Base-by-base conservation (phyloP, 108 stramenopile genomes). In the Mediolabrus comicus region DNA sequence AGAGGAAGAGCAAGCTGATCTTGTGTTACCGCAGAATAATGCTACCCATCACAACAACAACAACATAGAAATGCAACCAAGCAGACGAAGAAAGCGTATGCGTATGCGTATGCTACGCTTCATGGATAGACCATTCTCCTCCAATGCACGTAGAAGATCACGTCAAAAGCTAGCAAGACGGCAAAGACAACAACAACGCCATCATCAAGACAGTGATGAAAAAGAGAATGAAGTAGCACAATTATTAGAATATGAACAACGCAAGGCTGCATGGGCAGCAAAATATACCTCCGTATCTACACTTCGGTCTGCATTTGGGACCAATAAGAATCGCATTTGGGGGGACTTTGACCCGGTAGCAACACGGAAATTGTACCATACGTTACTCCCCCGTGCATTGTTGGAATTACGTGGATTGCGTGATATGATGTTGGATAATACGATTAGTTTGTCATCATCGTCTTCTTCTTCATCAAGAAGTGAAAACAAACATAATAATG, bases 261-360 rank as follows among this genome's bases (percentile, higher is more conserved):
- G 88, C 41, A 88, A 90, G 68, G 51, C 73, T 3, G 89, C 79
- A 38, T 95, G 94, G 94, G 91, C 87, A 4, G 68, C 73, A 3
- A 80, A 84, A 61, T 95, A 92, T 62, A 88, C 91, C 22, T 84
- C 77, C 52, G 72, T 96, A 3, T 62, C 87, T 24, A 83, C 87
- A 11, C 81, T 96, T 7, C 84, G 89, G 11, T 54, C 78, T 25
- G 79, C 84, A 29, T 96, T 94, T 76, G 95, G 95, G 25, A 31
- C 72, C 28, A 96, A 96, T 67, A 79, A 72, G n/a, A 94, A 96
- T 73, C 75, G 72, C 24, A 35, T 96, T 32, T 96, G 90, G 87
- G 95, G 95, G 5, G 95, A 96, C 65, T 83, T 94, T 41, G 88
- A 92, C 66, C 81, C 84, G 13, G 38, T 74, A 1, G 83, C 87